A percentile compares a stretch with the other conserved stretches of the same genome.
phyloP scores from a whole-genome alignment of 352 stramenopile species.

The Globisporangium mamillatum region DNA sequence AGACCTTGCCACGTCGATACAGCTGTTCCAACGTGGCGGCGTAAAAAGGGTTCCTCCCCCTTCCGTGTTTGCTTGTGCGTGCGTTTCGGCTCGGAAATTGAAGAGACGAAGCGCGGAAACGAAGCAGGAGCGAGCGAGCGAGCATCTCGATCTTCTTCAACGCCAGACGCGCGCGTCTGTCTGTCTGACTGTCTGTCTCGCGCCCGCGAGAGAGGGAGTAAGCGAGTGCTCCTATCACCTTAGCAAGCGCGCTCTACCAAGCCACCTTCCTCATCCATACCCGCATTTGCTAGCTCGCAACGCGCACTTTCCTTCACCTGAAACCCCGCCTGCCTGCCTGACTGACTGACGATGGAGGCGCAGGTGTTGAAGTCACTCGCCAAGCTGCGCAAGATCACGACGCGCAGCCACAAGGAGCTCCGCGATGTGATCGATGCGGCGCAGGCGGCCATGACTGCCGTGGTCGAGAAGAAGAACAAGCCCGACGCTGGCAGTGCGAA shows the following conservation, averaged over 20 bases:
- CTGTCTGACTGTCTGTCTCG: neutral
- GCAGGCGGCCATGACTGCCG: slow-evolving; percentile 38
- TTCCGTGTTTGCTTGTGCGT: neutral
- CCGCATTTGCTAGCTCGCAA: neutral
- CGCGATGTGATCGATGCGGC: slow-evolving; percentile 65
- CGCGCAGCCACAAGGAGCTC: slow-evolving; percentile 71
- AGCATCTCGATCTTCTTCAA: slow-evolving; percentile 1
- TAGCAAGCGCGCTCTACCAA: neutral
- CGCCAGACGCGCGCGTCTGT: neutral
- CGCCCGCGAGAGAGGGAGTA: neutral
- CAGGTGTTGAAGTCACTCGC: slow-evolving; percentile 68
- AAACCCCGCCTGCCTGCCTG: neutral
- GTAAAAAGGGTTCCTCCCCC: slow-evolving; percentile 2
- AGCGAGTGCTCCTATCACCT: neutral
- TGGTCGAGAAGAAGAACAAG: slow-evolving; percentile 30
- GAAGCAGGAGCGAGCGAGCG: neutral
- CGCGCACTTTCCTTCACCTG: neutral
- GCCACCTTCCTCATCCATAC: neutral
- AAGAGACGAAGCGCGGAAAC: neutral
- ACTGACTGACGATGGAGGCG: slow-evolving; percentile 41
- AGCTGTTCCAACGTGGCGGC: neutral
- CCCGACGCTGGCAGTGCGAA: neutral
- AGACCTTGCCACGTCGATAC: neutral
- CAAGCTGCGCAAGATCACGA: slow-evolving; percentile 77
- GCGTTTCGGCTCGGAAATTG: slow-evolving; percentile 7